Evolutionary conservation across 257 asterid species (phyloP), one percentile per base, ranked within the genome.

Genomic region (Solanum virginianum): DNA sequence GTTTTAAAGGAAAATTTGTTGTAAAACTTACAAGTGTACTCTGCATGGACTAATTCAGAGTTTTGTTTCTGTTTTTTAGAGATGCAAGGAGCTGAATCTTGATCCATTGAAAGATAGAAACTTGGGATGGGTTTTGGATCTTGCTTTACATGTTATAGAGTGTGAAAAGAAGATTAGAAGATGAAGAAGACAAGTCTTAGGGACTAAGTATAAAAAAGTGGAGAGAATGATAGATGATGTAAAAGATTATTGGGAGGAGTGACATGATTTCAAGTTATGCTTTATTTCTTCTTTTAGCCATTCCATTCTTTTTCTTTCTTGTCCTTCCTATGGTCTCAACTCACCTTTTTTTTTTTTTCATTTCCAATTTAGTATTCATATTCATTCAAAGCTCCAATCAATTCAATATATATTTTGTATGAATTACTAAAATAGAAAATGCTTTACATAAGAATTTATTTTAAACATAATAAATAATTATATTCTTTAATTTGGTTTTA

Each of bases 201-300:
- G 90, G 94, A 90, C 90, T 91, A 92, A 90, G 93, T 86, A 83
- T 51, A 69, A 88, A 85, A 88, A 86, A 88, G 89, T 85, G 75
- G 86, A 81, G 88, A 71, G 87, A 81, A 87, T 80, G 91, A 83
- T 80, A 56, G 55, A 68, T 69, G 77, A 69, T 36, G 84, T 83
- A 84, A 91, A 91, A 86, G 92, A 87, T 91, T 84, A 20, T 89
- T 83, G 96, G 95, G 89, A 89, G 90, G 16, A 84, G 92, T 87
- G 95, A 88, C 85, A 84, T 83, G 87, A 87, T 88, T 89, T 86
- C 89, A 86, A 88, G 86, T 86, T 85, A 74, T 89, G 91, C 90
- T 86, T 91, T 82, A 8, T 81, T 60, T 60, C 22, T 65, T 32
- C 84, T 91, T 86, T 69, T 55, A 55, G 3, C 88, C 82, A 63